Evolutionary conservation across 768 basidiomycete genomes (phyloP), one percentile per base, ranked within the genome.

Genomic region (Trametes punicea): DNA sequence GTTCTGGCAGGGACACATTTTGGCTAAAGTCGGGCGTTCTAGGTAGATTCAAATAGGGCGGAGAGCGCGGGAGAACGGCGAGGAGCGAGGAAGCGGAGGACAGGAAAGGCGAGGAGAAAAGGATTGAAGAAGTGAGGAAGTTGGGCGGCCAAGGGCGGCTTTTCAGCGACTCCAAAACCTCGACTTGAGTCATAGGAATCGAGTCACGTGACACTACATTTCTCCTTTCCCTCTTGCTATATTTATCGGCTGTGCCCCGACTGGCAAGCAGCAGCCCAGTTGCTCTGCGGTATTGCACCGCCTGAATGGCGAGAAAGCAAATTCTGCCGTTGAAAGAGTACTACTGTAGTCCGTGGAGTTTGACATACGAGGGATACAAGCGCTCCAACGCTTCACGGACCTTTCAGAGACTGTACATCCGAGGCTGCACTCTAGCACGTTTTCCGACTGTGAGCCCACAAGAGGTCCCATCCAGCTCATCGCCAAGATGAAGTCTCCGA

Each of bases 1-100:
- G 73, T 77, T 82, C 64, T 73, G 68, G 69, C 79, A 79, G 31
- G 84, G 83, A 69, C 87, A 90, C 85, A 88, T 88, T 69, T 64
- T 75, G 46, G 16, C 16, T 38, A 33, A 25, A 16, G 36, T 29
- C 15, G 18, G 3, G 11, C 10, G 8, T 23, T 7, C 26, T 44
- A 20, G 46, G 15, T 16, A 31, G 34, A 13, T 25, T 45, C 7
- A 26, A 29, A 11, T 16, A 46, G 9, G 30, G 45, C 6, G 7
- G 44, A 51, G 49, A 9, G 41, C 6, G 51, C 21, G 46, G 21
- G 51, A 13, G 18, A 25, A 26, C 23, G 42, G 25, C 21, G 11
- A 42, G 42, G 42, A 44, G 42, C 2, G 34, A 36, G 5, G 34
- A 36, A 8, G 34, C 34, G 34, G 34, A 16, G 15, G n/a, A 9